Evolutionary conservation across 805 yeast genomes (phyloP).

Genomic region (Saccharomyces kudriavzevii): DNA sequence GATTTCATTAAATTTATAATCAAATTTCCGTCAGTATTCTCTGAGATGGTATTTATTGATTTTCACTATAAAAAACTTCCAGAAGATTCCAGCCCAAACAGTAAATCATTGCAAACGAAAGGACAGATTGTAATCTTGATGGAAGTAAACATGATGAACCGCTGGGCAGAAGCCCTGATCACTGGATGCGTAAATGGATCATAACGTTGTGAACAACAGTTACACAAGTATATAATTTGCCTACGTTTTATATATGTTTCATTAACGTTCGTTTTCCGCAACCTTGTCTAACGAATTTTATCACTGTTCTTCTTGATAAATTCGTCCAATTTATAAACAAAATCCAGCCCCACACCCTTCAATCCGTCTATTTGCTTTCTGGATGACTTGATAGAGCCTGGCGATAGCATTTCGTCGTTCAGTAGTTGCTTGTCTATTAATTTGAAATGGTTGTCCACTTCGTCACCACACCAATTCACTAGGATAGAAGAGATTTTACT

Average conservation of each 20-base stretch:
- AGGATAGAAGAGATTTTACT: slow-evolving; percentile 44
- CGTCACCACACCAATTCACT: slow-evolving; percentile 70
- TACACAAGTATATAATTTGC: background rate
- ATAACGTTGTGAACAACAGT: background rate
- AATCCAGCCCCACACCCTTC: slow-evolving; percentile 60
- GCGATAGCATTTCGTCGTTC: slow-evolving; percentile 48
- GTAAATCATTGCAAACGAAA: background rate
- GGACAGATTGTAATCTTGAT: background rate
- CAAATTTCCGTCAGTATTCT: background rate
- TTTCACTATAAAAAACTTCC: background rate
- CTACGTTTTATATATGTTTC: background rate
- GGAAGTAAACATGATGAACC: background rate
- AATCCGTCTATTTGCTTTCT: slow-evolving; percentile 55
- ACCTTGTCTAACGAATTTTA: slow-evolving; percentile 5
- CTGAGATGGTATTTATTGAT: background rate
- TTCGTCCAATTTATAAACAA: slow-evolving; percentile 56
- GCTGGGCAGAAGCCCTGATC: background rate
- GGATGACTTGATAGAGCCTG: slow-evolving; percentile 48
- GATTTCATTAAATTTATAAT: background rate
- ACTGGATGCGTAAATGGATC: background rate
- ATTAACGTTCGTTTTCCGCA: background rate
- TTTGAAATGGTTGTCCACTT: slow-evolving; percentile 50
- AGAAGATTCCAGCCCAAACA: background rate
- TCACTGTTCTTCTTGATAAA: slow-evolving; percentile 22
- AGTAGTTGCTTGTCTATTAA: slow-evolving; percentile 59